phyloP scores from a whole-genome alignment of 2,329 filamentous ascomycete genomes.

The Geoglossum cookeanum region DNA sequence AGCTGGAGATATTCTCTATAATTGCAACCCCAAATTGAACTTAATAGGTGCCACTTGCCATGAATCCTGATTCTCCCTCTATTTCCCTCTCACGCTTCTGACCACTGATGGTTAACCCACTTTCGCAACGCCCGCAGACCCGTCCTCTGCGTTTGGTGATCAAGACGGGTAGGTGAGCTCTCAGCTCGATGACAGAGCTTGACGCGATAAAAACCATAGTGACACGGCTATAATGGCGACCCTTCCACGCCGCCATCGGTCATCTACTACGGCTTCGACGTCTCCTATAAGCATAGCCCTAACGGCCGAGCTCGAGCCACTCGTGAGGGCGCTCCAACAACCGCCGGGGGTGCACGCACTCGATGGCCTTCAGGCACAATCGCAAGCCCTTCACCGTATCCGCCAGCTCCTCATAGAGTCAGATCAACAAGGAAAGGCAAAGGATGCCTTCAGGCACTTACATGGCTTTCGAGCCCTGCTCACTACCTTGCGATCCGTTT shows the following conservation, averaged over 20 bases:
- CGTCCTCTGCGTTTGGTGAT: not conserved
- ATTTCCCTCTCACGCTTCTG: not conserved
- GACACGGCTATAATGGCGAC: constrained; percentile 6
- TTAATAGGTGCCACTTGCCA: not conserved
- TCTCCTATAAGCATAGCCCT: constrained; percentile 24
- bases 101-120: not conserved
- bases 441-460: constrained; percentile 69
- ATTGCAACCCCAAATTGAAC: not conserved
- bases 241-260: constrained; percentile 37
- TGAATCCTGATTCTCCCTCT: not conserved
- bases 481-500: constrained; percentile 47
- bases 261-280: constrained; percentile 42
- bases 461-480: constrained; percentile 61
- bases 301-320: constrained; percentile 19
- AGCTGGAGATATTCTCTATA: not conserved
- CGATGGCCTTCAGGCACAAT: constrained; percentile 18
- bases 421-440: constrained; percentile 29
- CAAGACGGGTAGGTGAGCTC: not conserved
- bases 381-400: constrained; percentile 42
- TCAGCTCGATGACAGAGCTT: not conserved
- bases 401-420: constrained; percentile 42
- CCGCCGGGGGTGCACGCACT: not conserved
- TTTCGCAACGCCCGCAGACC: not conserved
- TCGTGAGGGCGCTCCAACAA: constrained; percentile 20
- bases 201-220: not conserved